Evolutionary conservation across 176 grass and related monocot genomes (phyloP).

Genomic region (Tuctoria greenei): DNA sequence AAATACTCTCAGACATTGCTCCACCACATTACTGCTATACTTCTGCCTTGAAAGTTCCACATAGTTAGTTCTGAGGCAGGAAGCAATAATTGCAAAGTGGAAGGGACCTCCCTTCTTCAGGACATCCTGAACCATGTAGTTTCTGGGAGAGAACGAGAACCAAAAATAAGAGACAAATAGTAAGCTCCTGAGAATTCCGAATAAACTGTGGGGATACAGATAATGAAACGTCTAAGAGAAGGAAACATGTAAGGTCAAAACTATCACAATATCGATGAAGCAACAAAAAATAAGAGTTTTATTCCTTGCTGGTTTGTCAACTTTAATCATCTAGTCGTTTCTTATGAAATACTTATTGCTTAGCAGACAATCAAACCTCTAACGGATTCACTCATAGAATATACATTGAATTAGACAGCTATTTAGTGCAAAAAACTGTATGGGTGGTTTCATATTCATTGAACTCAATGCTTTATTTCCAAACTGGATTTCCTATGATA

Average conservation of each 20-base stretch:
- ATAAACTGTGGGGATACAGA: neutral
- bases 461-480: neutral
- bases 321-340: neutral
- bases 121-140: constrained; percentile 58
- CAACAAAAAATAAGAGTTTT: neutral
- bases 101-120: constrained; percentile 11
- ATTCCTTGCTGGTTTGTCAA: neutral
- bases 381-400: neutral
- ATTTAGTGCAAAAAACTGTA: neutral
- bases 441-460: neutral
- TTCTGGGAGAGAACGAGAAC: constrained; percentile 32
- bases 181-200: neutral
- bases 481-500: neutral
- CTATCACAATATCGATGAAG: neutral
- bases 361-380: neutral
- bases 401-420: neutral
- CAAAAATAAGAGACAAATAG: neutral
- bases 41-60: constrained; percentile 45
- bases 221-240: neutral
- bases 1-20: constrained; percentile 50
- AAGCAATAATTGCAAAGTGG: constrained; percentile 22
- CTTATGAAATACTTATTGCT: neutral
- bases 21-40: constrained; percentile 61
- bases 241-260: neutral
- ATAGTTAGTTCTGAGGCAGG: constrained; percentile 37